phyloP scores from a whole-genome alignment of 1,284 basidiomycete species.

The Athelia sp. region DNA sequence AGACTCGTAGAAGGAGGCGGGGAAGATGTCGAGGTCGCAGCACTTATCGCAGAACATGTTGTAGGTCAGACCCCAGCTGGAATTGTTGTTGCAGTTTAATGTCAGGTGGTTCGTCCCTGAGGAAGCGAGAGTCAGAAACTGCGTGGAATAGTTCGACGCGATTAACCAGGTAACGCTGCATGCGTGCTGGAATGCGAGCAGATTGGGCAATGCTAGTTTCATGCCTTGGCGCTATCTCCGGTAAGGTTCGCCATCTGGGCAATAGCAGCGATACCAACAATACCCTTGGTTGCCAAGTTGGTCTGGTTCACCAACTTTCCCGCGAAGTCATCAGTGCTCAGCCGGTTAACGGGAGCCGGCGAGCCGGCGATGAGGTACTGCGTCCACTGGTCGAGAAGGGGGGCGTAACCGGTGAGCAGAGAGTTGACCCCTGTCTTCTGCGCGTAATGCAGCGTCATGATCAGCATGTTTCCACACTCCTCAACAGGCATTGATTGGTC shows the following conservation, averaged over 20 bases:
- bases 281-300: constrained; percentile 76
- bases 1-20: constrained; percentile 49
- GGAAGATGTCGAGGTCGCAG: constrained; percentile 57
- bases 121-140: constrained; percentile 50
- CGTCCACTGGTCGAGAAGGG: constrained; percentile 67
- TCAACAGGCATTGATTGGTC: constrained; percentile 65
- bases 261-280: constrained; percentile 70
- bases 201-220: constrained; percentile 53
- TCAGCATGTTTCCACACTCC: constrained; percentile 72
- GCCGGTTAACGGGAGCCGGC: constrained; percentile 53
- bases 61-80: constrained; percentile 61
- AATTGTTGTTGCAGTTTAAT: constrained; percentile 33
- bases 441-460: constrained; percentile 65
- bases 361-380: constrained; percentile 64
- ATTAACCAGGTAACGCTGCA: constrained; percentile 38
- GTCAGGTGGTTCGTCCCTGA: constrained; percentile 49
- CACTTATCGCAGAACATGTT: constrained; percentile 65
- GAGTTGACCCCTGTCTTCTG: constrained; percentile 55
- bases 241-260: constrained; percentile 47
- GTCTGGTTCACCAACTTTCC: constrained; percentile 71
- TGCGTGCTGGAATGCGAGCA: background rate
- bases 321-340: constrained; percentile 55
- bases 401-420: constrained; percentile 48
- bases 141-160: constrained; percentile 46
- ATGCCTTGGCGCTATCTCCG: constrained; percentile 40